Base-by-base conservation (phyloP, 148 eudicot species). In the Pharnaceum exiguum region DNA sequence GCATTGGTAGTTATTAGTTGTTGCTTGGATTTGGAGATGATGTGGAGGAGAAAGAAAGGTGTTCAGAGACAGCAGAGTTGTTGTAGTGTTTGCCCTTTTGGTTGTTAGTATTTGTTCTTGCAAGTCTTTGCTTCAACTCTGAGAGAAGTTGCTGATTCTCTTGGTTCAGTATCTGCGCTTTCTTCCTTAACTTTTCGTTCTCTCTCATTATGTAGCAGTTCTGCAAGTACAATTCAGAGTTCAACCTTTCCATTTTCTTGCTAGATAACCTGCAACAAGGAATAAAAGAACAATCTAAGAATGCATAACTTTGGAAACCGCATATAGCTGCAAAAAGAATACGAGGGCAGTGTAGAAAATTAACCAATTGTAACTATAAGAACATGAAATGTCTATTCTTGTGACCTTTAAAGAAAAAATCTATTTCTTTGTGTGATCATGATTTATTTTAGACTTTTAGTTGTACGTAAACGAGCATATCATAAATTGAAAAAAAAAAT, bases 151-250 rank as follows among this genome's bases (percentile, higher is more conserved):
- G 84, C 35, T 86, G 88, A 40, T 90, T 90, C 71, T 90, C 95
- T 66, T 90, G 82, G 74, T 90, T 82, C 37, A 90, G 79, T 9
- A 58, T 57, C 69, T 90, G 82, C 1, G 97, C 97, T 48, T 77
- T 79, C 80, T 77, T 90, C 75, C 90, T 72, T 37, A 90, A 73
- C 77, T 65, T 77, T 77, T 90, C 97, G 60, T 90, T 90, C 67
- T 90, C 95, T 63, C 84, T 74, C 75, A 90, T 86, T 68, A 90
- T 90, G 90, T 86, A 90, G 39, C 80, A 79, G 72, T 90, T 90
- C 67, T 86, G 62, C 82, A 90, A 51, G 72, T 83, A 86, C 69
- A 90, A 79, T 63, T 86, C 85, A 56, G 97, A 79, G 84, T 90
- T 90, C 51, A 90, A 53, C 59, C 83, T 86, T 35, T 90, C 97